A percentile compares a stretch with the other conserved stretches of the same genome.
These are phyloP conservation scores for Suillus luteus DNA, from an alignment of 768 basidiomycete genomes.

Conservation along the genomic window DNA sequence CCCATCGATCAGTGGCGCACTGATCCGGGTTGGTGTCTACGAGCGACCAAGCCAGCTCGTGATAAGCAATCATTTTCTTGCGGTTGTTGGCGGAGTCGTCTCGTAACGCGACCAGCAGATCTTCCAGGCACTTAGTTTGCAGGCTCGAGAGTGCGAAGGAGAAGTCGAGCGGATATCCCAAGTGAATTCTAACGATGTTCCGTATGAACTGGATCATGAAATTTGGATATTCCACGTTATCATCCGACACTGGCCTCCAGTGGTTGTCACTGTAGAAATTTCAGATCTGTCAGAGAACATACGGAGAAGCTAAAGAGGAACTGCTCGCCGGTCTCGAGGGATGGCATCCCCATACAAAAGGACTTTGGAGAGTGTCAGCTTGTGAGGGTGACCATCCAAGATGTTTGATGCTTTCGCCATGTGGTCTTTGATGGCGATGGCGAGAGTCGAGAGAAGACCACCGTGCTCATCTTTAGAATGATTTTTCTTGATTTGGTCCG, in stretches of 20 bases:
- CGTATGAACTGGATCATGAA: not conserved
- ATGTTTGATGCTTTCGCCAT: not conserved
- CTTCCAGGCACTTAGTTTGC: not conserved
- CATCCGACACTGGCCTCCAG: not conserved
- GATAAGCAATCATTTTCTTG: not conserved
- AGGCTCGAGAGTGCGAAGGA: not conserved
- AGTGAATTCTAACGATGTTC: not conserved
- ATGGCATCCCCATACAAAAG: not conserved
- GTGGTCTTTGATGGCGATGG: not conserved
- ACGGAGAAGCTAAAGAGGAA: fast-evolving
- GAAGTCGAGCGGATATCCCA: not conserved
- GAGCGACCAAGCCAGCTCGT: not conserved
- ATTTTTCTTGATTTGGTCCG: too few species aligned
- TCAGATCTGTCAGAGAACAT: fast-evolving
- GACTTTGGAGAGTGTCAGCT: not conserved
- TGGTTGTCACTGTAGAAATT: not conserved
- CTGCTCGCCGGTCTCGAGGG: not conserved
- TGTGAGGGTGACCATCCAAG: not conserved
- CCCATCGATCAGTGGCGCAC: not conserved
- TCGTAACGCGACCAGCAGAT: not conserved
- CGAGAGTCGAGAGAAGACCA: too few species aligned
- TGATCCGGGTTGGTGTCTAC: not conserved
- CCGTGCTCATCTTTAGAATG: too few species aligned
- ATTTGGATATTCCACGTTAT: not conserved
- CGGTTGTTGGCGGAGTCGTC: not conserved